Percentiles rank a stretch among this genome's conserved stretches.
These are phyloP conservation scores for Beauveria australis DNA, from an alignment of 2,329 filamentous ascomycete genomes.

Conservation along the genomic window DNA sequence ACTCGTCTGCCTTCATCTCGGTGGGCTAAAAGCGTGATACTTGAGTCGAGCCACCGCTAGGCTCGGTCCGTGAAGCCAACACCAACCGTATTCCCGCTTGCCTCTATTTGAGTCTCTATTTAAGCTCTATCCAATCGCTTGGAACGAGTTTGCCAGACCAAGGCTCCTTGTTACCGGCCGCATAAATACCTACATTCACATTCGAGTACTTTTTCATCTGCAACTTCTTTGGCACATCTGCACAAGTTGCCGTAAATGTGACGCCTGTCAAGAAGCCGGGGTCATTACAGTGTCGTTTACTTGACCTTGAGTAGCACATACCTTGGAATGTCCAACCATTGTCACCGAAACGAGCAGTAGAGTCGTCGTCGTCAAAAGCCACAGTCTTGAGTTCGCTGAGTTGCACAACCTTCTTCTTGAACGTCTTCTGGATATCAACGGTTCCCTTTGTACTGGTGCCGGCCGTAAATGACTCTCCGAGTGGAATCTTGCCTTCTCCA, in stretches of 20 bases:
- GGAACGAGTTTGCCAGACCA: neutral
- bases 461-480: neutral
- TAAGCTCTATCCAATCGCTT: neutral
- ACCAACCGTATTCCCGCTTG: neutral
- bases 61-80: neutral
- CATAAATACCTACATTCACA: neutral
- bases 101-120: neutral
- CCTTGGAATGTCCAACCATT: neutral
- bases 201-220: neutral
- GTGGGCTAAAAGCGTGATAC: neutral
- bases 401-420: neutral
- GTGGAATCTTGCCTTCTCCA: neutral
- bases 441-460: neutral
- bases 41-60: neutral
- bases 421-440: neutral
- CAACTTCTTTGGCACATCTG: neutral
- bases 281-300: neutral
- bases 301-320: neutral
- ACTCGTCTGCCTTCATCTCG: neutral
- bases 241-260: neutral
- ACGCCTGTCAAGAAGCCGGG: neutral
- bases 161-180: neutral
- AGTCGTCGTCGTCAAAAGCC: neutral
- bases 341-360: neutral
- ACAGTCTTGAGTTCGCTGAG: neutral